Evolutionary conservation across 352 stramenopile species (phyloP), one percentile per base, ranked within the genome.

Genomic region (Pythium chondricola): DNA sequence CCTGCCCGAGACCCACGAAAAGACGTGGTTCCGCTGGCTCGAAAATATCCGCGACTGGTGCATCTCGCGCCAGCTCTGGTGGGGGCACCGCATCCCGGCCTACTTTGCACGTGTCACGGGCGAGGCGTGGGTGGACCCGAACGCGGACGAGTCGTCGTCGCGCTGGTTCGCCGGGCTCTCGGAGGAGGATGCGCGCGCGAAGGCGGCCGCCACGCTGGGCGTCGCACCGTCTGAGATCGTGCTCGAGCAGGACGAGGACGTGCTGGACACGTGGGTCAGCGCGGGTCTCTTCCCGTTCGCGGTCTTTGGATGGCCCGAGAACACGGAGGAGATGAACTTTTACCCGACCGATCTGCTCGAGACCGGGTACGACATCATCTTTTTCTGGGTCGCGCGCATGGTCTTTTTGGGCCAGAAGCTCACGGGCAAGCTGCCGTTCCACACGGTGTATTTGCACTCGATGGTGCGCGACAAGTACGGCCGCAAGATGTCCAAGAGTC

Each of bases 331-430:
- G 48, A 74, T 97, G 33, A 66, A 90, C 58, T 98, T 98, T 53
- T 99, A 98, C 70, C 97, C 97, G 18, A 93, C 90, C 25, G 93
- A 97, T 37, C 70, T 97, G 52, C 69, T 99, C 24, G 97, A 99
- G 66, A 99, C 97, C n/a, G 97, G 97, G 10, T 98, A 97, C 61
- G 97, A 99, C 71, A 99, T 99, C 69, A 63, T 99, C 16, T 99
- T 99, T 74, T 99, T 99, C 70, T 99, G 97, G 97, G 97, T 99
- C 35, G 96, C 95, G 25, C 88, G 96, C 53, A 99, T 99, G 95
- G 77, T 93, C 20, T 95, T 92, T 44, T 87, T 99, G 72, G 93
- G 94, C 45, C 84, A 98, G 48, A 97, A 99, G 64, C 76, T 99
- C 11, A 98, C 93, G 21, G 95, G 88, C 25, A 94, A 97, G 56